Conservation (phyloP, 2,329 filamentous ascomycete species). For the Paraphoma chrysanthemicola region DNA sequence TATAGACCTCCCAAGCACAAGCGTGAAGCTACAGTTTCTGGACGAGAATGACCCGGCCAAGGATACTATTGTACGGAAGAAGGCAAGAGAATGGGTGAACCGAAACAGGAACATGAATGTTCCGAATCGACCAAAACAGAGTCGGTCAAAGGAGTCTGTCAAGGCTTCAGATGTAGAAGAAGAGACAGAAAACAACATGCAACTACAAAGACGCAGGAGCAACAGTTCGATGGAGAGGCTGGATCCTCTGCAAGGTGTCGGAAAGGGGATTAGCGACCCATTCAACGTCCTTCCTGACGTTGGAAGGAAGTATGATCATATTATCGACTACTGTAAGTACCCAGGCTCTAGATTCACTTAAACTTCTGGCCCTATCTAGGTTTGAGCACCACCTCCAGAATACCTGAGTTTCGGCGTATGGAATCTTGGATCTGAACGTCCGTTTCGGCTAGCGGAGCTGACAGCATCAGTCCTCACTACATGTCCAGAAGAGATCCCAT, state of each 20-base stretch:
- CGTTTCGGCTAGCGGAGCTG: not conserved
- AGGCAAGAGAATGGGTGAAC: constrained; percentile 36
- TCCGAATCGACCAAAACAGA: constrained; percentile 1
- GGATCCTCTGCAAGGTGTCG: constrained; percentile 7
- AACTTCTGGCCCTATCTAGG: not conserved
- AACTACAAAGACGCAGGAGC: constrained; percentile 3
- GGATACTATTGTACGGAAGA: constrained; percentile 28
- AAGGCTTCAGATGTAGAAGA: not conserved
- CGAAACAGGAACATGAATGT: constrained; percentile 20
- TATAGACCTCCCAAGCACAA: constrained; percentile 15
- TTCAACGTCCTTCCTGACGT: constrained; percentile 26
- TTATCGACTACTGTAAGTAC: constrained; percentile 30
- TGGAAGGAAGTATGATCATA: constrained; percentile 29
- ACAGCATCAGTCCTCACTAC: constrained; percentile 19
- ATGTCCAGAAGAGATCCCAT: constrained; percentile 28
- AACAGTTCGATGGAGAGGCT: not conserved
- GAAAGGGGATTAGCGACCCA: constrained; percentile 18
- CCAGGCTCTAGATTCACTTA: not conserved
- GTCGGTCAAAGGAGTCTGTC: constrained; percentile 4
- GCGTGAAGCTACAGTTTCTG: constrained; percentile 25
- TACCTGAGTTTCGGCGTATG: not conserved
- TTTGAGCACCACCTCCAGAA: not conserved
- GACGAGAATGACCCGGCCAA: constrained; percentile 31
- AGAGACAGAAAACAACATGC: not conserved
- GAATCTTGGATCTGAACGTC: not conserved